Evolutionary conservation across 129 eudicot species (phyloP), one percentile per base, ranked within the genome.

Genomic region (Saposhnikovia divaricata): DNA sequence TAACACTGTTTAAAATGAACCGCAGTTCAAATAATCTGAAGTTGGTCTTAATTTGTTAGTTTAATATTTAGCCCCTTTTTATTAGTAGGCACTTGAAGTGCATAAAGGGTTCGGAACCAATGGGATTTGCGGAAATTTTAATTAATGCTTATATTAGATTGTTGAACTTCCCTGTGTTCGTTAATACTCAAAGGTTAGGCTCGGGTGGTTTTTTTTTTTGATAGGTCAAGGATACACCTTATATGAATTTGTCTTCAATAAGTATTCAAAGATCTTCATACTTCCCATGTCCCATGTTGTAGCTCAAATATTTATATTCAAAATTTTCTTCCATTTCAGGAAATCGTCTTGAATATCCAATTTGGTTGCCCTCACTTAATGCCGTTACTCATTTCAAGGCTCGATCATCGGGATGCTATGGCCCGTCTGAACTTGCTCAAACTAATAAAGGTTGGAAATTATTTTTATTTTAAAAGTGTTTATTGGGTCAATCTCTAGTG

Each of bases 321-420:
- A 34, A 25, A 27, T 37, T 53, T 79, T 50, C 14, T 77, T 46
- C 2, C 69, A 77, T 23, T 84, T 80, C 93, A 95, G 97, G 91
- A 95, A 95, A 95, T 95, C 99, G 46, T 87, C 96, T 46, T 91
- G 92, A 63, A 92, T 92, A 73, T 92, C 93, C 38, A 92, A 93
- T 39, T 84, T 95, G 85, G 99, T 95, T 81, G 89, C 70, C 90
- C 88, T 81, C 97, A 97, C 37, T 82, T 95, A 85, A 95, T 93
- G 16, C 95, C 99, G 44, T 84, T 95, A 88, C 91, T 95, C 45
- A 87, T 95, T 47, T 86, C 91, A 12, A 89, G 97, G 80, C 99
- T 95, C 48, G 96, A 95, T 80, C 97, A 95, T 81, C 97, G 80
- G 75, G 99, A 95, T 79, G 96, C 99, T 57, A 95, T 95, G 68